These are phyloP conservation scores for Otatea glauca DNA, from an alignment of 176 grass and related monocot genomes.

Conservation along the genomic window DNA sequence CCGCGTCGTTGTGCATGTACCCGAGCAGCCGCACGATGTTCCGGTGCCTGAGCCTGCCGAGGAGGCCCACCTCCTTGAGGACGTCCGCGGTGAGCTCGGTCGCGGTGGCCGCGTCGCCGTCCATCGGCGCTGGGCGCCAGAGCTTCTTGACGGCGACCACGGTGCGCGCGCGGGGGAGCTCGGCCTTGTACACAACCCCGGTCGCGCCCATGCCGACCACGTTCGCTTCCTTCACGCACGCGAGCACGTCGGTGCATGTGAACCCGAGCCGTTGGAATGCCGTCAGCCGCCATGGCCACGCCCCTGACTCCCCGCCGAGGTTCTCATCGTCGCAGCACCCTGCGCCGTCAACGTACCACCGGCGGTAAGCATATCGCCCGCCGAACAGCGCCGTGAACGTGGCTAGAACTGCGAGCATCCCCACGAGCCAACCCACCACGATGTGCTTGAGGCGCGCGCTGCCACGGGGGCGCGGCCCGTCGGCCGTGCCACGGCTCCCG, in stretches of 20 bases:
- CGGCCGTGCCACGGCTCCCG: slow-evolving; percentile 25
- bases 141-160: slow-evolving; percentile 95
- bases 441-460: slow-evolving; percentile 58
- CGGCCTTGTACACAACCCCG: slow-evolving; percentile 87
- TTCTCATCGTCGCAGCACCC: slow-evolving; percentile 47
- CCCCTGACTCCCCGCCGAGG: slow-evolving; percentile 25
- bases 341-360: slow-evolving; percentile 60
- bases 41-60: slow-evolving; percentile 82
- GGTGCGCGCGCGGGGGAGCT: slow-evolving; percentile 55
- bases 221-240: slow-evolving; percentile 95
- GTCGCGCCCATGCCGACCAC: slow-evolving; percentile 92
- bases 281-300: slow-evolving; percentile 84
- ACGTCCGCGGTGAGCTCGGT: slow-evolving; percentile 50
- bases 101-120: not conserved
- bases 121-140: slow-evolving; percentile 47
- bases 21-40: slow-evolving; percentile 89
- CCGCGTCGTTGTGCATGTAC: slow-evolving; percentile 74
- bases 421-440: slow-evolving; percentile 61
- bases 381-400: slow-evolving; percentile 46
- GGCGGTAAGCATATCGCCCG: slow-evolving; percentile 64
- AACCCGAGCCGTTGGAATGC: slow-evolving; percentile 85
- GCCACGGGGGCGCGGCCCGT: slow-evolving; percentile 11
- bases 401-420: slow-evolving; percentile 50
- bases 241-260: slow-evolving; percentile 71
- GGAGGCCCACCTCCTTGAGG: slow-evolving; percentile 69